phyloP scores from a whole-genome alignment of 164 flowering plant genomes.

The Chimonanthus praecox region DNA sequence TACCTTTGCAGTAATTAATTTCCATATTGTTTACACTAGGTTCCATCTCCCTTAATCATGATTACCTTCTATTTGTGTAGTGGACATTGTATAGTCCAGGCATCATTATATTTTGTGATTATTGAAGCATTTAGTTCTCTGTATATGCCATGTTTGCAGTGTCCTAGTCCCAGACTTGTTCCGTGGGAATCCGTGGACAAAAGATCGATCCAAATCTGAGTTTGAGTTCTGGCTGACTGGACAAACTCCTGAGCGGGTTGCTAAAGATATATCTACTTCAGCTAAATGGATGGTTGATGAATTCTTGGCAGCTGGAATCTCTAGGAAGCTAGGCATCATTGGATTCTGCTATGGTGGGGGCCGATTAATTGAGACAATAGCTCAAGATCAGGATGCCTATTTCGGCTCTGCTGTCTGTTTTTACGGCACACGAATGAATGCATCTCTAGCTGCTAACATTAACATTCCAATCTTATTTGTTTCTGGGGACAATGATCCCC shows the following conservation, averaged over 20 bases:
- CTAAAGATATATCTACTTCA: conserved; percentile 44
- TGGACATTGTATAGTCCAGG: neutral
- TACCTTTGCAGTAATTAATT: too few relatives aligned
- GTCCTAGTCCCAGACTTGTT: conserved; percentile 87
- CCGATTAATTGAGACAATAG: conserved; percentile 53
- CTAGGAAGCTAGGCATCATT: conserved; percentile 71
- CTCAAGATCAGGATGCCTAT: conserved; percentile 39
- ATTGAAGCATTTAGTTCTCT: neutral
- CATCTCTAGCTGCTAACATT: conserved; percentile 37
- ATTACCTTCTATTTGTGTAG: neutral
- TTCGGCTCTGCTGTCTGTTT: conserved; percentile 67
- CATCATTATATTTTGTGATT: neutral
- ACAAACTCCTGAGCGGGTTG: conserved; percentile 40
- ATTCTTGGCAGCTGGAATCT: conserved; percentile 58
- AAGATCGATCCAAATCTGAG: conserved; percentile 30
- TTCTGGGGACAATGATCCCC: conserved; percentile 66
- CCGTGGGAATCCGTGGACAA: conserved; percentile 74
- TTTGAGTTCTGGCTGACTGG: conserved; percentile 50
- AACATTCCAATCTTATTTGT: conserved; percentile 64
- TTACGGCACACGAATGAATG: conserved; percentile 69
- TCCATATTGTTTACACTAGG: too few relatives aligned
- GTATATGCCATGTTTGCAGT: conserved; percentile 35
- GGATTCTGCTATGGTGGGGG: conserved; percentile 92
- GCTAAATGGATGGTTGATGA: conserved; percentile 84
- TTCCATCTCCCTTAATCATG: neutral